These are phyloP conservation scores for Diaporthe velutina DNA, from an alignment of 2,329 filamentous ascomycete species.

Conservation along the genomic window DNA sequence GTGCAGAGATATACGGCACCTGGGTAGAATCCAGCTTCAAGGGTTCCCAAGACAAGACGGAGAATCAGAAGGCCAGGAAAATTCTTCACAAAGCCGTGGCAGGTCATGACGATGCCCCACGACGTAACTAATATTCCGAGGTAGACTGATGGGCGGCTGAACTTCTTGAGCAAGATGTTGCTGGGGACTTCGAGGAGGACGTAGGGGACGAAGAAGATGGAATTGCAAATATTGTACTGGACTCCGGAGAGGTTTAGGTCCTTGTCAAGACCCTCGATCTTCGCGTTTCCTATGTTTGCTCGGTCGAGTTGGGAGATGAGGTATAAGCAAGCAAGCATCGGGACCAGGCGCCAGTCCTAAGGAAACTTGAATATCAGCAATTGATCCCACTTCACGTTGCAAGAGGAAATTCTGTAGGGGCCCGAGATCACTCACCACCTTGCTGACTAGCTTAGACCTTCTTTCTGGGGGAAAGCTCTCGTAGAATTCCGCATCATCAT, in stretches of 20 bases:
- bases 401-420: not conserved
- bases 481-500: constrained; percentile 2
- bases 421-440: not conserved
- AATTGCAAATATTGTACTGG: constrained; percentile 79
- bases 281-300: constrained; percentile 76
- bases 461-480: constrained; percentile 5
- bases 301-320: constrained; percentile 14
- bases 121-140: constrained; percentile 81
- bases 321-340: not conserved
- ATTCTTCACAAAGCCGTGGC: constrained; percentile 65
- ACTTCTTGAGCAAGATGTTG: constrained; percentile 80
- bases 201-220: constrained; percentile 86
- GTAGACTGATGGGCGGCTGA: constrained; percentile 77
- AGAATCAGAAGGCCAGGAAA: constrained; percentile 61
- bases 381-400: too few relatives aligned
- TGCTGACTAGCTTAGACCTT: constrained; percentile 2
- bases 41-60: constrained; percentile 72
- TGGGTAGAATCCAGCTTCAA: constrained; percentile 76
- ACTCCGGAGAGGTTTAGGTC: constrained; percentile 69
- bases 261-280: constrained; percentile 69
- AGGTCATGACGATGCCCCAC: constrained; percentile 62
- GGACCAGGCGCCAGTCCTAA: constrained; percentile 3
- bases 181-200: constrained; percentile 80
- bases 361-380: not conserved
- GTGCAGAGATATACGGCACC: constrained; percentile 63